Evolutionary conservation across 139 green algal species (phyloP), one percentile per base, ranked within the genome.

Genomic region (Pycnococcus provasolii): DNA sequence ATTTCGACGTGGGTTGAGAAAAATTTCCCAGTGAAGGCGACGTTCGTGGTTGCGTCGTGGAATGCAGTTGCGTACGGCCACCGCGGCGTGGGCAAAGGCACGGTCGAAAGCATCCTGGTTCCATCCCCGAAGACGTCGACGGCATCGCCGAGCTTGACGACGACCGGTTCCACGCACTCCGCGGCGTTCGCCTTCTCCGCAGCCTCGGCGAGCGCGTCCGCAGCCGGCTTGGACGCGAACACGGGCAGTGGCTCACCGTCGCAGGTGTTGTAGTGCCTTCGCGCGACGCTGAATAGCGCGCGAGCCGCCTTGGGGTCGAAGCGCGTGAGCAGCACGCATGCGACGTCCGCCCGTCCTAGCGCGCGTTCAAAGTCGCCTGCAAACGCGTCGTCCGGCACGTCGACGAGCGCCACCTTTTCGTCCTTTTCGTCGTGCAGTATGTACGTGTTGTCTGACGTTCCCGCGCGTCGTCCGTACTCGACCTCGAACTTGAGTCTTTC

Each of bases 391-490:
- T 86, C 84, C 8, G 91, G 89, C 39, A 96, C 77, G 45, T 83
- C 73, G 62, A 83, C 42, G 45, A 77, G 57, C 9, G 41, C 67
- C 64, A 40, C 45, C 40, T 64, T 58, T 4, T 66, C 11, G 42
- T 43, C 59, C 45, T 63, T 42, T 41, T 5, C 70, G 40, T 78
- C 77, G 58, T 78, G 76, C 59, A 96, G 68, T 1, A 96, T 57
- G 77, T 96, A 96, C n/a, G 57, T 67, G 74, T 96, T 96, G 52
- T 93, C 90, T 1, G 84, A 92, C 39, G 87, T 95, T 53, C 91
- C 91, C 3, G 74, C 70, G 42, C 89, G 86, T 42, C 86, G 76
- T 26, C 78, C 76, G 78, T 95, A 96, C 81, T 95, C 85, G 2
- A 92, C 79, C 70, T 92, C 85, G 58, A 73, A 66, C 67, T 66